phyloP scores from a whole-genome alignment of 2,329 filamentous ascomycete genomes.

The Rosellinia necatrix region DNA sequence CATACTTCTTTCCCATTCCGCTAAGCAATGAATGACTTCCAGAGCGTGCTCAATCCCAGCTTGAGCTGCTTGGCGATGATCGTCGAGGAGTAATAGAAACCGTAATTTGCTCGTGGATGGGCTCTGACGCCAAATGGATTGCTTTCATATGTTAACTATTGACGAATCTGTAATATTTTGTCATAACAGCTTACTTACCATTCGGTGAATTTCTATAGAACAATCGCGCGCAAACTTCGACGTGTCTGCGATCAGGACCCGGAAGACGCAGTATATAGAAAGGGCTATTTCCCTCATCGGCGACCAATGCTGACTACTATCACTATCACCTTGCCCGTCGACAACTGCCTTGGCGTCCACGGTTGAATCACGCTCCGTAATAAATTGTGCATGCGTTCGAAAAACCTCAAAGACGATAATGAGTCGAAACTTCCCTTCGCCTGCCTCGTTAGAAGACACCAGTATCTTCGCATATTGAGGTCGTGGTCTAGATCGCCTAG shows the following conservation, averaged over 20 bases:
- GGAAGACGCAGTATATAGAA: neutral
- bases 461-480: neutral
- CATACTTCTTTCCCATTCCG: neutral
- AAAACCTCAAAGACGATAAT: neutral
- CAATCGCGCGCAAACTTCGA: neutral
- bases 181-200: neutral
- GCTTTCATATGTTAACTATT: neutral
- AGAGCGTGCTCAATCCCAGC: neutral
- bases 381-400: neutral
- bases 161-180: neutral
- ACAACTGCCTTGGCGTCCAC: neutral
- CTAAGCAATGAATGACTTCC: neutral
- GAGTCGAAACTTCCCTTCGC: neutral
- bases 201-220: neutral
- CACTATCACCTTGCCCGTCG: neutral
- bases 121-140: neutral
- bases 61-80: neutral
- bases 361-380: neutral
- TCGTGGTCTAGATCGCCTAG: neutral
- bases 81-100: neutral
- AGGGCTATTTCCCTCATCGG: neutral
- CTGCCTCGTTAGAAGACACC: neutral
- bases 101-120: neutral
- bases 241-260: neutral
- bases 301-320: neutral